phyloP scores from a whole-genome alignment of 441 rosid species.

The Viola pubescens region DNA sequence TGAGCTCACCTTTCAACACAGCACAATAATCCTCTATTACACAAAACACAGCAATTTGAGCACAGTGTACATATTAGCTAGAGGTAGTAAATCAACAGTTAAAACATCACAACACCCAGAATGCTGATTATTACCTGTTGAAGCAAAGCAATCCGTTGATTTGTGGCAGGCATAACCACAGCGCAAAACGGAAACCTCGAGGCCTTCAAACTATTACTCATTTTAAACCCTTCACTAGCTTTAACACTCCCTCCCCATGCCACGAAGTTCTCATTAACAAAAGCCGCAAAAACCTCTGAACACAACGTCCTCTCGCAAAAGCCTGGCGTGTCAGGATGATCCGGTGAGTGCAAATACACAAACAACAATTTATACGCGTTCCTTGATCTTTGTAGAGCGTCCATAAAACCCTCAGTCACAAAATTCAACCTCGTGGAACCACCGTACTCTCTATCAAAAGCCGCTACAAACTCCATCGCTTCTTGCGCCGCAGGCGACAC shows the following conservation, averaged over 20 bases:
- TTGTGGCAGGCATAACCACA: slow-evolving; percentile 87
- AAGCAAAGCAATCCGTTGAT: slow-evolving; percentile 88
- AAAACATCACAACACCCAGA: too few species aligned
- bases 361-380: slow-evolving; percentile 61
- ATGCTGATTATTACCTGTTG: slow-evolving; percentile 50
- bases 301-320: slow-evolving; percentile 78
- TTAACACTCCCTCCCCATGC: slow-evolving; percentile 92
- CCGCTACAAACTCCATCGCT: slow-evolving; percentile 62
- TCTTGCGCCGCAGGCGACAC: slow-evolving; percentile 67
- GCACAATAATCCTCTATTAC: too few species aligned
- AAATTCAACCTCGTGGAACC: slow-evolving; percentile 48
- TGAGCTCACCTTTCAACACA: too few species aligned
- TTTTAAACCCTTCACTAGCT: slow-evolving; percentile 95
- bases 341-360: slow-evolving; percentile 93
- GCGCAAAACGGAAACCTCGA: slow-evolving; percentile 91
- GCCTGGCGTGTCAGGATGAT: slow-evolving; percentile 72
- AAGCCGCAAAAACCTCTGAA: slow-evolving; percentile 45
- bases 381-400: slow-evolving; percentile 80
- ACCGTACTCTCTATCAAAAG: slow-evolving; percentile 76
- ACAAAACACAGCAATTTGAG: too few species aligned
- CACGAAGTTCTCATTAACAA: slow-evolving; percentile 86
- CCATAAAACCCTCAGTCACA: slow-evolving; percentile 83
- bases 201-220: slow-evolving; percentile 97
- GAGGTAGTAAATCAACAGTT: too few species aligned
- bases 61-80: too few species aligned